Evolutionary conservation across 139 green algal genomes (phyloP), one percentile per base, ranked within the genome.

Genomic region (Chlamydomonas sp.): DNA sequence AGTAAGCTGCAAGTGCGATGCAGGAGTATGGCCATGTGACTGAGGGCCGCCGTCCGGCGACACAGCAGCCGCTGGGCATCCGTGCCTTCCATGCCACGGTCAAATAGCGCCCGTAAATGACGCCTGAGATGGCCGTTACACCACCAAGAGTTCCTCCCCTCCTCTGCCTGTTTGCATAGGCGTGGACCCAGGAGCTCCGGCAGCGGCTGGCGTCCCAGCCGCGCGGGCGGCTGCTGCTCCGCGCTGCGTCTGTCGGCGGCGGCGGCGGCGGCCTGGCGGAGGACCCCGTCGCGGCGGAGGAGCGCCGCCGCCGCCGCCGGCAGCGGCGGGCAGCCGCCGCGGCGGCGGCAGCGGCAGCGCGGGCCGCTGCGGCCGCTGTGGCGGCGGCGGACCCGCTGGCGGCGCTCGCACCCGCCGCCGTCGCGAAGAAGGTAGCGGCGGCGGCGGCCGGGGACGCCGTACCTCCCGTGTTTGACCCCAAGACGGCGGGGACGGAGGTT

Each of bases 131-230:
- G 31, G 31, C 31, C 31, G 31, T 49, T 49, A 49, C 31, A 49
- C 31, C 31, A 49, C 31, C 31, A 49, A 49, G 31, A 49, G 31
- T 49, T 49, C 31, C 31, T 49, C 31, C 31, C 31, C 31, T 49
- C 31, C 31, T 49, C 31, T 49, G 31, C 31, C 31, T 49, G 31
- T 49, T 49, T 5, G 5, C 57, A 7, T 68, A 85, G 76, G 83
- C 80, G 1, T 94, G 93, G 91, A 95, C 90, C 0, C 77, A 88
- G 8, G 85, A 93, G 76, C 89, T 96, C 82, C 86, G 90, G 66
- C 63, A 60, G 10, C 72, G 86, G 57, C 71, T 90, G 9, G 31
- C 66, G 16, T 15, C 59, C 20, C 67, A 86, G 31, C 69, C 79
- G 4, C 74, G 63, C 3, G 83, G 83, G 3, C 77, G 74, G 59